These are phyloP conservation scores for Sporothrix inflata DNA, from an alignment of 2,329 filamentous ascomycete genomes.

Conservation along the genomic window DNA sequence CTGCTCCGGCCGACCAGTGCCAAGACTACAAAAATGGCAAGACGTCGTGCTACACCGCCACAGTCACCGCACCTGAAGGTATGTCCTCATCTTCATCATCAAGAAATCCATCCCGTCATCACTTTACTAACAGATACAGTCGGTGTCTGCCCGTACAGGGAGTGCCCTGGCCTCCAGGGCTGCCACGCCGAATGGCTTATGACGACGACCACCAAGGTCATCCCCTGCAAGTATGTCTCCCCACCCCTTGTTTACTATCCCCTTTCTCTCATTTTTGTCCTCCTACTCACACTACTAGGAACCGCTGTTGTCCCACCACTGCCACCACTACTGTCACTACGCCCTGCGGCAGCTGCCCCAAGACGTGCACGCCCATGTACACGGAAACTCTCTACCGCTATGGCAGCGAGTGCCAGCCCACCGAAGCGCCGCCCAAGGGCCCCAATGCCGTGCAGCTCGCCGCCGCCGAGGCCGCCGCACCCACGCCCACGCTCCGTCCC, in stretches of 20 bases:
- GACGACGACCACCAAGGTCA: not conserved
- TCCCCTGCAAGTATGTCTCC: not conserved
- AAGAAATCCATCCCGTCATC: not conserved
- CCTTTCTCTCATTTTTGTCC: not conserved
- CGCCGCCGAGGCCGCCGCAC: not conserved
- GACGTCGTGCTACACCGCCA: not conserved
- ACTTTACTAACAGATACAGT: not conserved
- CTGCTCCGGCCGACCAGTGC: not conserved
- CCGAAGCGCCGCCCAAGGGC: too few species aligned
- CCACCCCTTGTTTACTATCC: not conserved
- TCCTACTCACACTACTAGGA: not conserved
- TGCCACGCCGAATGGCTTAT: constrained; percentile 13
- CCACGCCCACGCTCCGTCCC: too few species aligned
- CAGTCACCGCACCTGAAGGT: not conserved
- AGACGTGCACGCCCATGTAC: not conserved
- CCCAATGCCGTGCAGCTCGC: not conserved
- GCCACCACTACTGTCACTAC: not conserved
- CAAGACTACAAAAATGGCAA: not conserved
- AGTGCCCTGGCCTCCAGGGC: not conserved
- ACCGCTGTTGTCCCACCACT: not conserved
- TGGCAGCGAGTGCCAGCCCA: not conserved
- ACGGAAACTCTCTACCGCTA: not conserved
- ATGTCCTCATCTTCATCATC: not conserved
- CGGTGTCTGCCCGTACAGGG: too few species aligned
- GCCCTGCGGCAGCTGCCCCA: not conserved